Evolutionary conservation across 176 grass and related monocot genomes (phyloP).

Genomic region (Paspalum notatum): DNA sequence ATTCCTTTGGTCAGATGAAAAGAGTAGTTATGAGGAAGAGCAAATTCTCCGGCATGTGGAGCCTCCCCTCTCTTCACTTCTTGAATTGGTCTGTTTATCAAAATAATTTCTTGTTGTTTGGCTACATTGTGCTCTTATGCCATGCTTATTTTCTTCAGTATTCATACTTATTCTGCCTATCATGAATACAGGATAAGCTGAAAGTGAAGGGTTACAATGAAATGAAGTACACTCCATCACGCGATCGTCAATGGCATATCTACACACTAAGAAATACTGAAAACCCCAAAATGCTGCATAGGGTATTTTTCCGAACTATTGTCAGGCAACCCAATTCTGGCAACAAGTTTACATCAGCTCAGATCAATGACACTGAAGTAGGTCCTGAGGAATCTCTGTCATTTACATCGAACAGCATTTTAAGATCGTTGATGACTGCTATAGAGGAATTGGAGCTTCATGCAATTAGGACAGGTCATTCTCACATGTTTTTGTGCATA

Average conservation of each 20-base stretch:
- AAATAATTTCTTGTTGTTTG: conserved; percentile 19
- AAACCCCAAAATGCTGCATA: conserved; percentile 67
- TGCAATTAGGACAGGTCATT: conserved; percentile 77
- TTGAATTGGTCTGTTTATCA: conserved; percentile 79
- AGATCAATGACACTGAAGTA: conserved; percentile 50
- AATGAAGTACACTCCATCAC: conserved; percentile 90
- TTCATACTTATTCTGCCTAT: conserved; percentile 31
- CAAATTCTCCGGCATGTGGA: conserved; percentile 87
- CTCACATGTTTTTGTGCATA: conserved; percentile 90
- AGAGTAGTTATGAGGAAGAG: conserved; percentile 74
- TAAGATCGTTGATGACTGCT: conserved; percentile 79
- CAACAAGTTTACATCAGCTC: conserved; percentile 59
- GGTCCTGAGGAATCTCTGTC: conserved; percentile 58
- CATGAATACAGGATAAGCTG: conserved; percentile 74
- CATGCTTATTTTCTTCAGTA: conserved; percentile 10
- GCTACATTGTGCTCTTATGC: conserved; percentile 25
- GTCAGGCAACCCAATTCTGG: conserved; percentile 71
- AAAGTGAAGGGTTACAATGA: conserved; percentile 84
- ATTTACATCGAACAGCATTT: conserved; percentile 76
- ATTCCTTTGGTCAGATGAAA: conserved; percentile 82
- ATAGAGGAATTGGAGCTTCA: conserved; percentile 97
- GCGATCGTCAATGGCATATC: conserved; percentile 95
- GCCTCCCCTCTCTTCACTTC: conserved; percentile 85
- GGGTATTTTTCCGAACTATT: conserved; percentile 90
- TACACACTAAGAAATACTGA: conserved; percentile 82